phyloP scores from a whole-genome alignment of 2,329 filamentous ascomycete species.

The Emericellopsis atlantica region DNA sequence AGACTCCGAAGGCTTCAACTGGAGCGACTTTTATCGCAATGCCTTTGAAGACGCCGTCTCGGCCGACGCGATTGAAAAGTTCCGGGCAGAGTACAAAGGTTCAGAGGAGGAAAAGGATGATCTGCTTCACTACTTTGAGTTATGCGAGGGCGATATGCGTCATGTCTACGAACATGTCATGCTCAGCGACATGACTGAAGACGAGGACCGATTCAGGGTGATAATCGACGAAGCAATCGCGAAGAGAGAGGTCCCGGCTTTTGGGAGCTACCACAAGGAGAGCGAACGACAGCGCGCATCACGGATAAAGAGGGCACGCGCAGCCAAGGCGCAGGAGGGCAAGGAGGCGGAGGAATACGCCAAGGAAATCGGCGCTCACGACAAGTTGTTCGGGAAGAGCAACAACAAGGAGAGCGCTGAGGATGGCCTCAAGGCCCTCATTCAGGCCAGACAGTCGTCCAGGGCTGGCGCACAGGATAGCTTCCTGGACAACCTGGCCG shows the following conservation, averaged over 20 bases:
- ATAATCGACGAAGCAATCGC: slow-evolving; percentile 76
- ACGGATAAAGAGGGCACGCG: slow-evolving; percentile 42
- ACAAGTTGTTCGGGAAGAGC: slow-evolving; percentile 43
- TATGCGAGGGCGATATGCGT: slow-evolving; percentile 63
- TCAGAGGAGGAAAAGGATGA: slow-evolving; percentile 77
- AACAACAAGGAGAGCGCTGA: slow-evolving; percentile 31
- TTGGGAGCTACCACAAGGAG: slow-evolving; percentile 61
- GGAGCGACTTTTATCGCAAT: slow-evolving; percentile 77
- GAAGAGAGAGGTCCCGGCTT: slow-evolving; percentile 51
- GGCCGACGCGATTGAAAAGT: slow-evolving; percentile 59
- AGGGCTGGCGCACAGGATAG: slow-evolving; percentile 26
- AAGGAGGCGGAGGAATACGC: slow-evolving; percentile 63
- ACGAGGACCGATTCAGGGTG: slow-evolving; percentile 71
- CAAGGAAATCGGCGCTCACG: slow-evolving; percentile 61
- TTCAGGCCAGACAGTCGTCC: slow-evolving; percentile 56
- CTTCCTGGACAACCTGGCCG: slow-evolving; percentile 64
- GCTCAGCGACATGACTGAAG: slow-evolving; percentile 69
- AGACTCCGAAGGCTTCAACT: slow-evolving; percentile 73
- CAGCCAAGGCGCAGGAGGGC: slow-evolving; percentile 42
- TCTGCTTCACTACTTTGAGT: slow-evolving; percentile 63
- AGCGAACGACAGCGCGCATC: slow-evolving; percentile 48
- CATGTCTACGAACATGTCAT: slow-evolving; percentile 72
- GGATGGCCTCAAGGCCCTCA: slow-evolving; percentile 56
- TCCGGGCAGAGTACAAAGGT: slow-evolving; percentile 68
- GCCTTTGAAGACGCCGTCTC: slow-evolving; percentile 72